Evolutionary conservation across 1,284 basidiomycete species (phyloP), one percentile per base, ranked within the genome.

Genomic region (Bjerkandera adusta): DNA sequence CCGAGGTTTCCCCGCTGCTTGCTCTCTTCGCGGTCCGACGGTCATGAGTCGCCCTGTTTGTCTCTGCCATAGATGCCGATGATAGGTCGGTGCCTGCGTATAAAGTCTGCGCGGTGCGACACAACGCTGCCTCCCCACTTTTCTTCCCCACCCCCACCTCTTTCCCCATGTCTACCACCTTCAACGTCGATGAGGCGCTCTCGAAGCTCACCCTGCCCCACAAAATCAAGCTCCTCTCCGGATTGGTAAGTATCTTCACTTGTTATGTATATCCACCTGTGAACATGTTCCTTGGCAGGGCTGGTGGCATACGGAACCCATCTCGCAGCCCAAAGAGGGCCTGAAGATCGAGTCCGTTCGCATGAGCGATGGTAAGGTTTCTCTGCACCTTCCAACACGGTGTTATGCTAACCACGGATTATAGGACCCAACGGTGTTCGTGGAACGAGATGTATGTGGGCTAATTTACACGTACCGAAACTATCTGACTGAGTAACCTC

Each of bases 281-380:
- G 20, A 22, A 12, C 30, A 32, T 33, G 21, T 4, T 26, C 20
- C 12, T 4, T 34, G 15, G 32, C 27, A 54, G 52, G 84, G 83
- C 13, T 79, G 81, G 58, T 88, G 85, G 85, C 76, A 84, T 56
- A 88, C 85, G 0, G 73, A 76, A 41, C 67, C 68, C 5, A 61
- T 88, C 16, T n/a, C 18, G n/a, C n/a, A n/a, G n/a, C n/a, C n/a
- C n/a, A n/a, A n/a, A n/a, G n/a, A 72, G 77, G 18, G 64, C 81
- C 15, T 37, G 34, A 16, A n/a, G 7, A 7, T 68, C 36, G 84
- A 84, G 21, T 72, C 83, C 13, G 68, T 87, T 52, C 83, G 86
- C 68, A 77, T 83, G 53, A 82, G 77, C 65, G 83, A 85, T 68
- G 84, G 83, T 53, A 40, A 21, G 6, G n/a, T n/a, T n/a, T n/a